Evolutionary conservation across 352 stramenopile genomes (phyloP).

Genomic region (Pythium apleroticum): DNA sequence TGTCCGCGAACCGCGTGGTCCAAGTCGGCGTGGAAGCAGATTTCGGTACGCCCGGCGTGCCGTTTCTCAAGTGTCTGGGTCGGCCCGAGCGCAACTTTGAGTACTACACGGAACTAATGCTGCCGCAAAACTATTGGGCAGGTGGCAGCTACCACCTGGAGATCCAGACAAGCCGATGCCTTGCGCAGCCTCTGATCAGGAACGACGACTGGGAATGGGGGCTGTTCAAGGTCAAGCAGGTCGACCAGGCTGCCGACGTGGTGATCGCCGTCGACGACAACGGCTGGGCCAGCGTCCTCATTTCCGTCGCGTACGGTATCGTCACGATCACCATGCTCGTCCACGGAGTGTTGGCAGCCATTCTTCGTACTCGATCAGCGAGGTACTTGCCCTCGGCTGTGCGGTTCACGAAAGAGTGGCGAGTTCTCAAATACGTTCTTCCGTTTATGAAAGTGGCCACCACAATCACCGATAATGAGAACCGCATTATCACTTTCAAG

Average conservation of each 20-base stretch:
- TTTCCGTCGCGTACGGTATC: constrained; percentile 20
- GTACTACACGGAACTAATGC: constrained; percentile 33
- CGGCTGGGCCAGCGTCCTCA: constrained; percentile 10
- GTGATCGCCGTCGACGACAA: constrained; percentile 17
- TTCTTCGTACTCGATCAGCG: background rate
- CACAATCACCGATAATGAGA: background rate
- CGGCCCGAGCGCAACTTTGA: constrained; percentile 26
- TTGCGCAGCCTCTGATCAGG: constrained; percentile 5
- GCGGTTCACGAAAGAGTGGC: background rate
- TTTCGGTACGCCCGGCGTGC: constrained; percentile 28
- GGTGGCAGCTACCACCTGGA: constrained; percentile 33
- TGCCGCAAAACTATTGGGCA: constrained; percentile 33
- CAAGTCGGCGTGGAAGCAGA: constrained; percentile 30
- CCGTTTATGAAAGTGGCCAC: background rate
- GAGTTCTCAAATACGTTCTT: background rate
- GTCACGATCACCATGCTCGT: constrained; percentile 26
- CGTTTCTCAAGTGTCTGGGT: constrained; percentile 33
- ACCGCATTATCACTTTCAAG: background rate
- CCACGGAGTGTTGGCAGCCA: constrained; percentile 17
- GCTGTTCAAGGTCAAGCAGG: constrained; percentile 16
- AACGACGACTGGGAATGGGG: constrained; percentile 6
- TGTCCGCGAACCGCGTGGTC: constrained; percentile 21
- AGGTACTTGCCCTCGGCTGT: constrained; percentile 17
- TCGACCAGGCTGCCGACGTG: constrained; percentile 16
- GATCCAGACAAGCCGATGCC: constrained; percentile 29